Evolutionary conservation across 2,329 filamentous ascomycete genomes (phyloP).

Genomic region (Ascochyta clinopodiicola): DNA sequence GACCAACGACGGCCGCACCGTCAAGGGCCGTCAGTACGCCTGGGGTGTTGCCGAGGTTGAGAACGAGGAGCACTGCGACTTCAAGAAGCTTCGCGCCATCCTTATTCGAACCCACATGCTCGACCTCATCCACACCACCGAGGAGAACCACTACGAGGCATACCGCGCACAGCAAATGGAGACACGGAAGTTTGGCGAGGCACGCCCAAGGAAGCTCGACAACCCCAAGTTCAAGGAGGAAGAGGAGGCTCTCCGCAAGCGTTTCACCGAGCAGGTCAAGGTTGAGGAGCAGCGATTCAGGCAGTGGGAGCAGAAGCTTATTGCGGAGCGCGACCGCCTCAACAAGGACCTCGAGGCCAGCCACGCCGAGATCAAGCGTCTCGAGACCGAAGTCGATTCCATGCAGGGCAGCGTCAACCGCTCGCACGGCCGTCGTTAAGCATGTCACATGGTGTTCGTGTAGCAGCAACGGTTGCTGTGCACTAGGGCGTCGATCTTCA

Average conservation of each 20-base stretch:
- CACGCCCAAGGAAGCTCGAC: slow-evolving; percentile 94
- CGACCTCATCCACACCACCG: slow-evolving; percentile 98
- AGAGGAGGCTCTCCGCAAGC: slow-evolving; percentile 96
- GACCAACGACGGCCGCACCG: slow-evolving; percentile 91
- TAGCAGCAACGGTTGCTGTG: slow-evolving; percentile 21
- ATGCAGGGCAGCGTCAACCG: slow-evolving; percentile 90
- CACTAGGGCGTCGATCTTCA: slow-evolving; percentile 25
- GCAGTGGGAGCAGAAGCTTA: slow-evolving; percentile 99
- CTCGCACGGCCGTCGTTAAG: slow-evolving; percentile 89
- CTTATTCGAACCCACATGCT: slow-evolving; percentile 99
- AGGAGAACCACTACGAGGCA: slow-evolving; percentile 98
- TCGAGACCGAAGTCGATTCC: slow-evolving; percentile 89
- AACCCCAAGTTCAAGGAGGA: slow-evolving; percentile 99
- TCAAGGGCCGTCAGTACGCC: slow-evolving; percentile 98
- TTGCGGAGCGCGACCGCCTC: slow-evolving; percentile 95
- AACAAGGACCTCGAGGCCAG: slow-evolving; percentile 99
- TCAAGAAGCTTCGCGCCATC: slow-evolving; percentile 99
- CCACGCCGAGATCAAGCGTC: slow-evolving; percentile 86
- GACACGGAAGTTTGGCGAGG: slow-evolving; percentile 98
- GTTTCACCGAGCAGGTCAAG: slow-evolving; percentile 99
- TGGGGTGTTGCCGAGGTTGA: slow-evolving; percentile 99
- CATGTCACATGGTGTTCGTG: slow-evolving; percentile 6
- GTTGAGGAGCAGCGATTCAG: slow-evolving; percentile 99
- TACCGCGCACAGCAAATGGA: slow-evolving; percentile 99
- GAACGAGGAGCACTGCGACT: slow-evolving; percentile 99